Evolutionary conservation across 1,284 basidiomycete species (phyloP), one percentile per base, ranked within the genome.

Genomic region (Trichosporon faecale): DNA sequence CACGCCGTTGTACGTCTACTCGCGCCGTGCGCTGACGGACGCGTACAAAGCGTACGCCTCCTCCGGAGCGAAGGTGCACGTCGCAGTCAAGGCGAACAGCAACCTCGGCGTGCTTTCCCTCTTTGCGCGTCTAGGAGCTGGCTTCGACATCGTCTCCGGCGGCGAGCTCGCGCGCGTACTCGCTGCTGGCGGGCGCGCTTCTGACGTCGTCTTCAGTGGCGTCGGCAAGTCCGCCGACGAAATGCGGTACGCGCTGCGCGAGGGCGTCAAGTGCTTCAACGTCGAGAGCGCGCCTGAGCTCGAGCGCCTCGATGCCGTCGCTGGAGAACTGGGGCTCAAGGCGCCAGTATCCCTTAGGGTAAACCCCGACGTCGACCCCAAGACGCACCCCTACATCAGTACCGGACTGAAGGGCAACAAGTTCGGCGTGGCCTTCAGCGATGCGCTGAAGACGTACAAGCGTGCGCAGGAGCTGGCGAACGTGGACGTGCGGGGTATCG

Each of bases 1-100:
- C 63, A 70, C 69, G 8, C 69, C 69, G 29, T 64, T 70, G 7
- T 70, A 70, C 64, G 69, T 70, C 52, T 70, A 70, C 69, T 70
- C 69, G 21, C 69, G 66, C 18, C 21, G 21, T 2, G 69, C 69
- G 5, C 55, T 70, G 27, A 61, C 66, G 0, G 23, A 23, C 3
- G 66, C 69, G 3, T 70, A 66, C 66, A 52, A 61, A 0, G 66
- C 35, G 1, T 70, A 67, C 29, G 37, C 37, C 0, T 52, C 66
- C 0, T 61, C 66, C 12, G 57, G 64, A 9, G 66, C 69, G 0
- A 60, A 61, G 31, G 66, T 70, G 1, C 69, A 70, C 14, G 69
- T 70, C 23, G 69, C 69, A 0, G 69, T 70, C 9, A 70, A 70
- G 66, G 66, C 69, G 21, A 70, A 70, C 69, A 67, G 66, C 64